Evolutionary conservation across 495 filamentous ascomycete species (phyloP).

Genomic region (Penicillium waksmanii): DNA sequence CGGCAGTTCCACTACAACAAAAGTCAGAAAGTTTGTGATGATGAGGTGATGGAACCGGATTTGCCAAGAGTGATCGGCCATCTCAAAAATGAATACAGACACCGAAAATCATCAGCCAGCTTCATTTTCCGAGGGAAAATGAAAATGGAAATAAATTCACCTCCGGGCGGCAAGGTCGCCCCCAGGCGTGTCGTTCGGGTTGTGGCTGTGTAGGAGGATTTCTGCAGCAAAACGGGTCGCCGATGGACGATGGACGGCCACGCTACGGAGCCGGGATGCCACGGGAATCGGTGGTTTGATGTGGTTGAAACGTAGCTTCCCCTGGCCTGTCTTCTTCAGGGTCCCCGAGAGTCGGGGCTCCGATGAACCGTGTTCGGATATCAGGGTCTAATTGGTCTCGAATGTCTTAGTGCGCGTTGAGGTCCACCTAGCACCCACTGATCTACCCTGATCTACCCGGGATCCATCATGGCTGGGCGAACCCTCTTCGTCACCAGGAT

Average conservation of each 20-base stretch:
- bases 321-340: background rate
- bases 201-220: background rate
- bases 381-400: background rate
- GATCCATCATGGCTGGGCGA: constrained; percentile 3
- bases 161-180: constrained; percentile 1
- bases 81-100: constrained; percentile 2
- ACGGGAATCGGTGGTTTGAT: constrained; percentile 8
- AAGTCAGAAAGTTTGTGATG: background rate
- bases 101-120: constrained; percentile 1
- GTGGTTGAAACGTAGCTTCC: background rate
- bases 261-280: constrained; percentile 1
- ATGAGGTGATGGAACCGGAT: constrained; percentile 9
- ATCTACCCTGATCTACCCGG: constrained; percentile 13
- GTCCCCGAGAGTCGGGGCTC: background rate
- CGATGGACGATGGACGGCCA: background rate
- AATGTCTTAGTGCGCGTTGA: background rate
- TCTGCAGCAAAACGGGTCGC: constrained; percentile 1
- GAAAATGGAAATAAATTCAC: background rate
- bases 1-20: constrained; percentile 10
- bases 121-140: background rate
- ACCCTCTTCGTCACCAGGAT: constrained; percentile 4
- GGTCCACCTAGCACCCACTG: background rate
- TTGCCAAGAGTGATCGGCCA: constrained; percentile 9
- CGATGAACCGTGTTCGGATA: background rate
- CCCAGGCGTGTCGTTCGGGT: constrained; percentile 5